These are phyloP conservation scores for Coemansia sp. DNA, from an alignment of 192 early-diverging fungal species.

Conservation along the genomic window DNA sequence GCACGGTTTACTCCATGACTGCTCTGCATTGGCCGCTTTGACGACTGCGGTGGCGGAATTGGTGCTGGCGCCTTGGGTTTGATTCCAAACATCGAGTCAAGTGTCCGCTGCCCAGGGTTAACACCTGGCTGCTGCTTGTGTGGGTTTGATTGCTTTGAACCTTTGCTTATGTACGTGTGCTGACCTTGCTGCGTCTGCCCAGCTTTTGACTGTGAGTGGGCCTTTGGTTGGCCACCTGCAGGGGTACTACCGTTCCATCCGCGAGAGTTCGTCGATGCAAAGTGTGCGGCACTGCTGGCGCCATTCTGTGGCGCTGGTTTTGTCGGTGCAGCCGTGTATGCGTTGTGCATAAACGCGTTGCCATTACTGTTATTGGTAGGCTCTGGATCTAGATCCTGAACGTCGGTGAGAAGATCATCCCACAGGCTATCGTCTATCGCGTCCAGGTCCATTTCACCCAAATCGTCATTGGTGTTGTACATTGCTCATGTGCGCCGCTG, in stretches of 20 bases:
- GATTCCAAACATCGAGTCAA: slow-evolving; percentile 38
- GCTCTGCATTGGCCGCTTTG: slow-evolving; percentile 9
- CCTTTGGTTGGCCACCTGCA: background rate
- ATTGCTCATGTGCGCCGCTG: slow-evolving; percentile 6
- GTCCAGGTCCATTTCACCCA: slow-evolving; percentile 39
- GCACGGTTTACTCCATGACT: slow-evolving; percentile 1
- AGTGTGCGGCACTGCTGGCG: slow-evolving; percentile 1
- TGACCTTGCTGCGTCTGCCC: background rate
- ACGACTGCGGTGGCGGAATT: background rate
- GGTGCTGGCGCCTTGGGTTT: background rate
- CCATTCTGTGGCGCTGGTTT: slow-evolving; percentile 2
- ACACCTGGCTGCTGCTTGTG: background rate
- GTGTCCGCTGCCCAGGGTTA: slow-evolving; percentile 33
- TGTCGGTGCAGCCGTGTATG: background rate
- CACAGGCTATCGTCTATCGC: slow-evolving; percentile 34
- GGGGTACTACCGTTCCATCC: background rate
- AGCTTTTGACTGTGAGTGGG: background rate
- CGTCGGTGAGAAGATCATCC: slow-evolving; percentile 38
- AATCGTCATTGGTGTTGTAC: slow-evolving; percentile 17
- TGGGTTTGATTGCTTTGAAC: background rate
- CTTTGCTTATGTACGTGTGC: background rate
- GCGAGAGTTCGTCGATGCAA: background rate
- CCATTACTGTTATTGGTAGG: background rate
- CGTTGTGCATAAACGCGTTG: background rate
- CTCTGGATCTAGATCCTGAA: slow-evolving; percentile 20